Conservation (phyloP, 495 filamentous ascomycete genomes). For the Penicillium ucsense region DNA sequence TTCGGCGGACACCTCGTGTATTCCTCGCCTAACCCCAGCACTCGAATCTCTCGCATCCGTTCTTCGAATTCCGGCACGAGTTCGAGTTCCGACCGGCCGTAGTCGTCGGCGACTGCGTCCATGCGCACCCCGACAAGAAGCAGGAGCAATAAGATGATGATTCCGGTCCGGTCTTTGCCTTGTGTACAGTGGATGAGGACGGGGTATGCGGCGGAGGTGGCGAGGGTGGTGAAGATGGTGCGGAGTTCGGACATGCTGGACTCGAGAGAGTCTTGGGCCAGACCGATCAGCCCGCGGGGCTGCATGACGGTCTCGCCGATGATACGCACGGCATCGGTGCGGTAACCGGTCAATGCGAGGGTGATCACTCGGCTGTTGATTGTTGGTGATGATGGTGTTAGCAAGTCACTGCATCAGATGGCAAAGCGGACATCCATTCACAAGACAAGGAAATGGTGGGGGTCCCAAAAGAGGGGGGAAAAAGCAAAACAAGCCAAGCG, state of each 20-base stretch:
- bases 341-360: constrained; percentile 55
- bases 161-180: constrained; percentile 78
- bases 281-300: constrained; percentile 54
- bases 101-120: constrained; percentile 55
- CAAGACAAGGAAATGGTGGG: no score
- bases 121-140: constrained; percentile 47
- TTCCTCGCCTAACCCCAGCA: constrained; percentile 56
- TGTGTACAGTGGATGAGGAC: constrained; percentile 73
- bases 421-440: no score
- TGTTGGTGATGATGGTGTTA: not conserved
- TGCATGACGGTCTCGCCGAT: constrained; percentile 60
- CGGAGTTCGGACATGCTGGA: constrained; percentile 53
- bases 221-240: constrained; percentile 42
- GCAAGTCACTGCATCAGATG: no score
- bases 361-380: constrained; percentile 43
- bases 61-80: constrained; percentile 49
- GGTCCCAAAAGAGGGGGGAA: no score
- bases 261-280: constrained; percentile 57
- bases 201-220: constrained; percentile 42
- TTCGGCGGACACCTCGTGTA: constrained; percentile 54
- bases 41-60: constrained; percentile 55
- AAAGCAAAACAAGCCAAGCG: no score
- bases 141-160: constrained; percentile 55
- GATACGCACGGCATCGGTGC: constrained; percentile 55
- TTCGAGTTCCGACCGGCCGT: constrained; percentile 52